Evolutionary conservation across 2,329 filamentous ascomycete genomes (phyloP), one percentile per base, ranked within the genome.

Genomic region (Botrytis paeoniae): DNA sequence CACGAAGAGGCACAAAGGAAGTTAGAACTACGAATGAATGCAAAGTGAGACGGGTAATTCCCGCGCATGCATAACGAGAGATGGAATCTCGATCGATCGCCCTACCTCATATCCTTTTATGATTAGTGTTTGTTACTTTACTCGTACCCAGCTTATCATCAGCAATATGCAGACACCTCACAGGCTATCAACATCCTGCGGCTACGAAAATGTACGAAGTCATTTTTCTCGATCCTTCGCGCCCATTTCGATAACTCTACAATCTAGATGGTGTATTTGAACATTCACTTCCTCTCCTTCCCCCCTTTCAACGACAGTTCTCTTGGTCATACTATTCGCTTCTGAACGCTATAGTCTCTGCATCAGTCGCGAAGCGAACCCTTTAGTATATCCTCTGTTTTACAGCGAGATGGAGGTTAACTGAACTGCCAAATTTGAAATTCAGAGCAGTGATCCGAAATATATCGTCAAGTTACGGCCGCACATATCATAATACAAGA

Each of bases 71-170:
- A 29, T 41, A 1, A 16, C n/a, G 35, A 9, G 18, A n/a, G n/a
- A 29, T 9, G 4, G 10, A 32, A 14, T 10, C 16, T 29, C 25
- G 54, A 68, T 57, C 3, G 20, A 20, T 54, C 2, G 3, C 16
- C 18, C 25, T 32, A 7, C 4, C 7, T 32, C 35, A 68, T 22
- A 25, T 41, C 8, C 8, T 22, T 4, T 7, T 41, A 62, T 25
- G 3, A 2, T 5, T 9, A 1, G 1, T 18, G 57, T 7, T 1
- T 1, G 4, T 25, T n/a, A 32, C 4, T 12, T 20, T 18, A 39
- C 35, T 41, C 10, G 5, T 54, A 10, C 16, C n/a, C 1, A 1
- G 16, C 5, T 22, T 6, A 4, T n/a, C 20, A 7, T 57, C n/a
- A 5, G 25, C 0, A 9, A 9, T 41, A 1, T 6, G 10, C 18